A percentile compares a stretch with the other conserved stretches of the same genome.
phyloP scores from a whole-genome alignment of 805 yeast species.

The Lipomyces sp. region DNA sequence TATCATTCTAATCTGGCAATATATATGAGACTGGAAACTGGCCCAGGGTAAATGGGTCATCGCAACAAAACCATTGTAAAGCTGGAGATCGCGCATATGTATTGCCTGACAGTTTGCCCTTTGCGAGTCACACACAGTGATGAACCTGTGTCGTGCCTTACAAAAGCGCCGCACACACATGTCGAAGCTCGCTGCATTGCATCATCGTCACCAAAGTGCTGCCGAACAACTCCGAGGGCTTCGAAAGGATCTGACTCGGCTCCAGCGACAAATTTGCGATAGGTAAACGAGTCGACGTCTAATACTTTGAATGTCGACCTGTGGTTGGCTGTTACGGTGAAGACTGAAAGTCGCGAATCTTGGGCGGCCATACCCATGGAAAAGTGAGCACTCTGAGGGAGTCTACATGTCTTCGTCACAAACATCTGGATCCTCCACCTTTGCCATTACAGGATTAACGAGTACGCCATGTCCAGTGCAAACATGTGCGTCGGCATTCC shows the following conservation, averaged over 20 bases:
- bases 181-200: background rate
- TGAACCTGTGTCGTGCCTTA: background rate
- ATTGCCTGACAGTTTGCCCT: background rate
- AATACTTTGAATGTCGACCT: background rate
- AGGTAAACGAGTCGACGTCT: background rate
- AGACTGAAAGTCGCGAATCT: too few relatives aligned
- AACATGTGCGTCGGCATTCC: conserved; percentile 6
- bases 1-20: too few relatives aligned
- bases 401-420: background rate
- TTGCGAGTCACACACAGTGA: background rate
- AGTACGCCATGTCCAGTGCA: conserved; percentile 3
- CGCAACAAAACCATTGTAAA: too few relatives aligned
- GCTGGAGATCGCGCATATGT: background rate
- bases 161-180: background rate
- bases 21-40: too few relatives aligned
- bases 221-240: background rate
- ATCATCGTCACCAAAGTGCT: background rate
- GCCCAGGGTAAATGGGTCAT: too few relatives aligned
- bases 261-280: background rate
- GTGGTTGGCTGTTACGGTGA: background rate
- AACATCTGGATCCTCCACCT: background rate
- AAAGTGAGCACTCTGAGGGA: background rate
- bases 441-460: background rate
- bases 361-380: too few relatives aligned
- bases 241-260: background rate